Evolutionary conservation across 2,329 filamentous ascomycete genomes (phyloP), one percentile per base, ranked within the genome.

Genomic region (Alternaria brassicicola): DNA sequence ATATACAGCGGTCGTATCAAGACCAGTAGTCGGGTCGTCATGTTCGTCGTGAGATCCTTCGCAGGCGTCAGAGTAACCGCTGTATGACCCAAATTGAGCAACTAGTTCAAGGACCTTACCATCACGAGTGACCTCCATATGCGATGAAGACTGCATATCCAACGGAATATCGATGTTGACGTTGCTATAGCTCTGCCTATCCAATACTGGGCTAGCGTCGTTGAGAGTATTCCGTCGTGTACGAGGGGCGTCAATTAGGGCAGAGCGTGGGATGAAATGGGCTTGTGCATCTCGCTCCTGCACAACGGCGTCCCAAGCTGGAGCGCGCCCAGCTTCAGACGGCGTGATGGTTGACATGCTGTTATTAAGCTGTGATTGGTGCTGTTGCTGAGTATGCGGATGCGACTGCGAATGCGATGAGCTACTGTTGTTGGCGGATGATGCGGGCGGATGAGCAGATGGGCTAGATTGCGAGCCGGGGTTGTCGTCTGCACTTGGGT

Each of bases 21-120:
- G 56, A 8, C 55, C 56, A 5, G 47, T 31, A 7, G 55, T 31
- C 17, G 31, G 38, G 8, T 50, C 28, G 12, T 26, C 30, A 17
- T 33, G 39, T 9, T 61, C 25, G 25, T 59, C 28, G 55, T 49
- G 31, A 36, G 47, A 35, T 41, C 33, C 62, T 69, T 68, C 50
- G 19, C 38, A 46, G 41, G 21, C 50, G 61, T 70, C 47, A 69
- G 61, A 64, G 48, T 42, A 36, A 52, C 57, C 49, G 50, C 25
- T 35, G 50, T 59, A 63, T 13, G 58, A 63, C 50, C 70, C 65
- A 60, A 65, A 68, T n/a, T 49, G 63, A 57, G 63, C 61, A 39
- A 68, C 59, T 19, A 68, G 58, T 50, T 67, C 59, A 53, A 58
- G 60, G 50, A 69, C 55, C 68, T 72, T 74, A 71, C 73, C 67